Percentiles rank a stretch among this genome's conserved stretches.
Conservation (phyloP, 768 basidiomycete species). For the Termitomyces sp. region DNA sequence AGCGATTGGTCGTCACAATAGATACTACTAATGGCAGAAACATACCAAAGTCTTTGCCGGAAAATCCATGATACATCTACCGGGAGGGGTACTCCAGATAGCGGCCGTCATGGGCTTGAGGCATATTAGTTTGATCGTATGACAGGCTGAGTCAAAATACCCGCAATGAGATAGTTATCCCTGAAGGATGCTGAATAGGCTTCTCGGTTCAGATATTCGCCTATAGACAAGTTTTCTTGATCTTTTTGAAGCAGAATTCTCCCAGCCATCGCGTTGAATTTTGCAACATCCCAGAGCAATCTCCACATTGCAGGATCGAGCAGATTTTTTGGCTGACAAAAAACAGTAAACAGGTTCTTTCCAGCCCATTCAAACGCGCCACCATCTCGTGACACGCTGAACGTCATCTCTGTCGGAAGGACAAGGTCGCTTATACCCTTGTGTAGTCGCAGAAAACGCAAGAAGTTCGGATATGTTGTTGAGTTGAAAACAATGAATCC, state of each 20-base stretch:
- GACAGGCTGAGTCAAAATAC: slow-evolving; percentile 14
- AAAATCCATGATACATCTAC: slow-evolving; percentile 64
- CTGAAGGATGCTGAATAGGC: slow-evolving; percentile 64
- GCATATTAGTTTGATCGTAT: background rate
- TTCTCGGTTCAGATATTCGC: slow-evolving; percentile 57
- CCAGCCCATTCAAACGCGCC: slow-evolving; percentile 79
- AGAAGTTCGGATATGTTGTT: slow-evolving; percentile 73
- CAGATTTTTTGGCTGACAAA: slow-evolving; percentile 60
- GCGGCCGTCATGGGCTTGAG: slow-evolving; percentile 73
- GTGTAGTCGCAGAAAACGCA: slow-evolving; percentile 55
- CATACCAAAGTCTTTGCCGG: slow-evolving; percentile 61
- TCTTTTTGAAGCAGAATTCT: slow-evolving; percentile 33
- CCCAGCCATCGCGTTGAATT: slow-evolving; percentile 69
- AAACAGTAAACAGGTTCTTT: slow-evolving; percentile 52
- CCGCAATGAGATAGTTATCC: slow-evolving; percentile 71
- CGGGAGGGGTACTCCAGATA: slow-evolving; percentile 76
- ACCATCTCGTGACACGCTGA: slow-evolving; percentile 65
- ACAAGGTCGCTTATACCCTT: slow-evolving; percentile 37
- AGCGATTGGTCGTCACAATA: background rate
- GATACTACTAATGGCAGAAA: background rate
- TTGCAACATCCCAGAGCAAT: slow-evolving; percentile 63
- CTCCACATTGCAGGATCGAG: slow-evolving; percentile 67
- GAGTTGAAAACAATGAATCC: slow-evolving; percentile 70
- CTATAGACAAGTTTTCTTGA: slow-evolving; percentile 42
- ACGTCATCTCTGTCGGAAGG: slow-evolving; percentile 69